Evolutionary conservation across 352 stramenopile genomes (phyloP).

Genomic region (Pilasporangium apinafurcum): DNA sequence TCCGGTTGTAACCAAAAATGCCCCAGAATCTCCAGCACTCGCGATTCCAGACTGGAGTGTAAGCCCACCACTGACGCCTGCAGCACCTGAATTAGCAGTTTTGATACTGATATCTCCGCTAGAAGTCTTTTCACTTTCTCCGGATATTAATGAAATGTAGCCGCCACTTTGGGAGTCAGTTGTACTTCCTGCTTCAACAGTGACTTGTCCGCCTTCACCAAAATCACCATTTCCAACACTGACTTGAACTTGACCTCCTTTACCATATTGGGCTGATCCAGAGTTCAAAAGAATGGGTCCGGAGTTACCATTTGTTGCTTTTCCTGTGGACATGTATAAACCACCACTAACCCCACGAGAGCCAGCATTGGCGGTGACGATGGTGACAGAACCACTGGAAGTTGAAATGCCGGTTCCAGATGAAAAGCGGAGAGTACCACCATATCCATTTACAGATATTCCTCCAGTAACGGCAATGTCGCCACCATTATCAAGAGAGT

Average conservation of each 20-base stretch:
- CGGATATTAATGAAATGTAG: constrained; percentile 45
- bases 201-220: constrained; percentile 76
- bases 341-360: constrained; percentile 43
- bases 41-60: constrained; percentile 53
- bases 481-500: constrained; percentile 86
- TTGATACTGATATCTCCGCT: constrained; percentile 64
- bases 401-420: constrained; percentile 42
- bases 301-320: constrained; percentile 45
- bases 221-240: constrained; percentile 64
- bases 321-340: constrained; percentile 26
- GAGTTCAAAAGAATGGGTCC: constrained; percentile 47
- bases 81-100: constrained; percentile 48
- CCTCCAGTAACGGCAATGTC: constrained; percentile 75
- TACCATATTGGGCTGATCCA: constrained; percentile 36
- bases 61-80: constrained; percentile 48
- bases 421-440: constrained; percentile 41
- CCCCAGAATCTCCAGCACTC: constrained; percentile 42
- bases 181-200: constrained; percentile 64
- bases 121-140: constrained; percentile 51
- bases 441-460: constrained; percentile 52
- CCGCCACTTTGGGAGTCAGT: constrained; percentile 59
- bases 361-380: constrained; percentile 45
- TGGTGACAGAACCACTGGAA: constrained; percentile 38
- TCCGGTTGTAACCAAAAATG: constrained; percentile 45
- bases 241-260: constrained; percentile 44